Conservation (phyloP, 257 asterid species). For the Scutellaria barbata region DNA sequence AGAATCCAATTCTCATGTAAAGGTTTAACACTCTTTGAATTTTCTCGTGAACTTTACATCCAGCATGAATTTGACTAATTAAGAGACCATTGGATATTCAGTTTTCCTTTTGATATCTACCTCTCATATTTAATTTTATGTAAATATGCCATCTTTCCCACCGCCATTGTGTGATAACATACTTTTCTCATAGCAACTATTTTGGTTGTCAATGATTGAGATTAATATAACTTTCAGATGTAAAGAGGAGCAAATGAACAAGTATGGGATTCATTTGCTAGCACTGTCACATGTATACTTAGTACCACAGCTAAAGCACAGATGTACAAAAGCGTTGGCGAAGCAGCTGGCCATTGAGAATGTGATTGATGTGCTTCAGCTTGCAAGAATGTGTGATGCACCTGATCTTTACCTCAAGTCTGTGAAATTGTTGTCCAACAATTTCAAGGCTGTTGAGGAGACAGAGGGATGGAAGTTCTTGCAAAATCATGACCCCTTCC, state of each 20-base stretch:
- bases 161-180: background rate
- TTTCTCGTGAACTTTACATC: background rate
- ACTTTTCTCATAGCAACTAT: too few species aligned
- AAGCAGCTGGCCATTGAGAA: constrained; percentile 53
- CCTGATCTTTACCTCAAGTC: constrained; percentile 73
- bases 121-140: too few species aligned
- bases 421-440: constrained; percentile 58
- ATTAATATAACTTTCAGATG: constrained; percentile 53
- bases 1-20: background rate
- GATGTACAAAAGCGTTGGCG: constrained; percentile 59
- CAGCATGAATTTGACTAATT: background rate
- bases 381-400: constrained; percentile 78
- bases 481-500: constrained; percentile 75
- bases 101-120: background rate
- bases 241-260: constrained; percentile 67
- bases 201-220: constrained; percentile 14
- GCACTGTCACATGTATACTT: constrained; percentile 72
- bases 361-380: constrained; percentile 80
- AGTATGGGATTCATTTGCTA: constrained; percentile 71
- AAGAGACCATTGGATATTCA: background rate
- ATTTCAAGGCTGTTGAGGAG: constrained; percentile 65
- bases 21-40: background rate
- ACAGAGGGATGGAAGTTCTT: constrained; percentile 89
- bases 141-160: too few species aligned
- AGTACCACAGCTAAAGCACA: constrained; percentile 78